These are phyloP conservation scores for Colletotrichum sp. DNA, from an alignment of 2,329 filamentous ascomycete genomes.

Conservation along the genomic window DNA sequence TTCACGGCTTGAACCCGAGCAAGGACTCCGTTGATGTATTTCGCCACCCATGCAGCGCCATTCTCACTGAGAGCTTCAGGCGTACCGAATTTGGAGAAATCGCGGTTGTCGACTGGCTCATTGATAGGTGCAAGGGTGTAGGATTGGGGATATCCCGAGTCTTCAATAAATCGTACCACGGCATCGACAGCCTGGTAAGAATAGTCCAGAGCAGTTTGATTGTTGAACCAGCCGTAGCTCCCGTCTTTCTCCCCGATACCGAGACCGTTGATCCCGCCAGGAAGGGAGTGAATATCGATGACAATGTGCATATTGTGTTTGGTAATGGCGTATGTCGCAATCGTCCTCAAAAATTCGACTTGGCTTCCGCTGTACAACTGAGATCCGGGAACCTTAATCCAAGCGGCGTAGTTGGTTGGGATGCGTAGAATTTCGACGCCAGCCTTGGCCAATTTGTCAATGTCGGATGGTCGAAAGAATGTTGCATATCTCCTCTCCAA, in stretches of 20 bases:
- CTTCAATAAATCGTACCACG: background rate
- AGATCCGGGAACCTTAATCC: background rate
- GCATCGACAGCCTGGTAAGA: background rate
- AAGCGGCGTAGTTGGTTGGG: background rate
- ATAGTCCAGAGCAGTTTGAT: background rate
- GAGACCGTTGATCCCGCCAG: background rate
- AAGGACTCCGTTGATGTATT: background rate
- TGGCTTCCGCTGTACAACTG: background rate
- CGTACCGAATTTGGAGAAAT: background rate
- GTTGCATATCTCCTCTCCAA: background rate
- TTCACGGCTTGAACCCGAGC: background rate
- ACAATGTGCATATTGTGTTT: constrained; percentile 1
- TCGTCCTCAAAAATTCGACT: background rate
- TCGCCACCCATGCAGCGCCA: background rate
- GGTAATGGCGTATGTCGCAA: background rate
- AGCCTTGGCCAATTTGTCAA: background rate
- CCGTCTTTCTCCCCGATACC: background rate
- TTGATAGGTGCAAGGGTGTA: background rate
- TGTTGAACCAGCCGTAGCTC: background rate
- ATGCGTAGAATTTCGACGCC: background rate
- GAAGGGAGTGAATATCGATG: background rate
- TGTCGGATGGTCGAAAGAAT: background rate
- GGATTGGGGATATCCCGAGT: background rate
- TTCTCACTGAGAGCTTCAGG: background rate
- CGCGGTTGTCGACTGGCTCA: constrained; percentile 1